Base-by-base conservation (phyloP, 2,329 filamentous ascomycete species). In the Paecilomyces fulvus region DNA sequence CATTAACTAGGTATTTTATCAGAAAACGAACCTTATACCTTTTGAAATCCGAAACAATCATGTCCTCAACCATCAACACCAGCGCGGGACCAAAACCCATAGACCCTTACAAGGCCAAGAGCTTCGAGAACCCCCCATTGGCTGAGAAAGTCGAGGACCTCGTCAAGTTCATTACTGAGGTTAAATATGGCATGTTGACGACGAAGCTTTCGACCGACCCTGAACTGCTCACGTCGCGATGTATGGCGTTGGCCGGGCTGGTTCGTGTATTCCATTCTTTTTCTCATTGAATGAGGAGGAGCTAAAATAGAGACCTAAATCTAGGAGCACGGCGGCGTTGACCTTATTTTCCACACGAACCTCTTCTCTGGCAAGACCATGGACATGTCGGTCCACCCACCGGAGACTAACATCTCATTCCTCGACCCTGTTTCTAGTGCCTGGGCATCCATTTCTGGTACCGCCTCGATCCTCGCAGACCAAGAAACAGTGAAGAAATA, bases 341-440 rank as follows among this genome's bases (percentile, higher is more conserved):
- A 95, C 70, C 82, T 94, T 56, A 82, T 95, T 72, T 95, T 95
- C 81, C 87, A 94, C 78, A 91, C 90, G 68, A 95, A 95, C 79
- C 91, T 89, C 60, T 88, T 92, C 70, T 91, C 89, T 9, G 85
- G 89, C 75, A 95, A 96, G 80, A 91, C 89, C 4, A 82, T 90
- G 71, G 90, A 95, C 67, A 80, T 95, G 48, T 79, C 83, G 56
- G 77, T 79, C 56, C 86, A 95, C 71, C 77, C 86, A 0, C 82
- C 89, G 63, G 81, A 91, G 76, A 66, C 64, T n/a, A 95, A 95
- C 77, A 80, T 95, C 61, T 83, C 87, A 51, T 95, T 95, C 79
- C 79, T 92, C 63, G 87, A 88, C 70, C 72, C 74, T 61, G 50
- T 64, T n/a, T 83, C 83, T 2, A 89, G 90, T 63, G 86, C 92